Evolutionary conservation across 768 basidiomycete genomes (phyloP).

Genomic region (Trametes gibbosa): DNA sequence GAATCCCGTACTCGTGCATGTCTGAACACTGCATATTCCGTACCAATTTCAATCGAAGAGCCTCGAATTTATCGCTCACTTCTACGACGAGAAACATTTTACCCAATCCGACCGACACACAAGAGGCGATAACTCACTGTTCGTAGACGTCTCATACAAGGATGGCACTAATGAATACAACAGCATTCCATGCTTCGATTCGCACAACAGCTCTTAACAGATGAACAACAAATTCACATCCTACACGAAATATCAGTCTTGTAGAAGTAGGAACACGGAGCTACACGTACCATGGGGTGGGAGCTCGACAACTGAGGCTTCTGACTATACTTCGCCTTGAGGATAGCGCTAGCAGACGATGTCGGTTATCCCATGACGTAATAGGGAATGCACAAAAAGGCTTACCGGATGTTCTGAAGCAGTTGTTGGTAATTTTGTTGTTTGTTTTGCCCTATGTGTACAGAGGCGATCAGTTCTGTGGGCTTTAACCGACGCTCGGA

Average conservation of each 20-base stretch:
- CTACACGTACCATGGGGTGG: conserved; percentile 56
- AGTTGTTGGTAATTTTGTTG: conserved; percentile 66
- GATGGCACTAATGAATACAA: not conserved
- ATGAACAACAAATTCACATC: conserved; percentile 33
- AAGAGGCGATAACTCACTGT: not conserved
- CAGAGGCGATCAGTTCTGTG: conserved; percentile 1
- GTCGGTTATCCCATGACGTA: not conserved
- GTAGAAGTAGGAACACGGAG: not conserved
- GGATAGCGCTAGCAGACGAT: conserved; percentile 40
- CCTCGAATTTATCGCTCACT: too few relatives aligned
- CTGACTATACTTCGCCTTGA: conserved; percentile 63
- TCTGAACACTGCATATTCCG: too few relatives aligned
- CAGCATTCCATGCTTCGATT: not conserved
- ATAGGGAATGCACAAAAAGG: not conserved
- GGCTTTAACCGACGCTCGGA: not conserved
- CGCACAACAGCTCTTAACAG: conserved; percentile 16
- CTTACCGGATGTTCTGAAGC: conserved; percentile 53
- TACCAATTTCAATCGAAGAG: too few relatives aligned
- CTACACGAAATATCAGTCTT: conserved; percentile 16
- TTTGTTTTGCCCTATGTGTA: conserved; percentile 41
- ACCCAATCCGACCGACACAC: too few relatives aligned
- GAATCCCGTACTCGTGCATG: too few relatives aligned
- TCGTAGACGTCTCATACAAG: not conserved
- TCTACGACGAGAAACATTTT: too few relatives aligned
- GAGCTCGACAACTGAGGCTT: conserved; percentile 72